Evolutionary conservation across 169 alveolate species (phyloP).

Genomic region (Plasmodium blacklocki): DNA sequence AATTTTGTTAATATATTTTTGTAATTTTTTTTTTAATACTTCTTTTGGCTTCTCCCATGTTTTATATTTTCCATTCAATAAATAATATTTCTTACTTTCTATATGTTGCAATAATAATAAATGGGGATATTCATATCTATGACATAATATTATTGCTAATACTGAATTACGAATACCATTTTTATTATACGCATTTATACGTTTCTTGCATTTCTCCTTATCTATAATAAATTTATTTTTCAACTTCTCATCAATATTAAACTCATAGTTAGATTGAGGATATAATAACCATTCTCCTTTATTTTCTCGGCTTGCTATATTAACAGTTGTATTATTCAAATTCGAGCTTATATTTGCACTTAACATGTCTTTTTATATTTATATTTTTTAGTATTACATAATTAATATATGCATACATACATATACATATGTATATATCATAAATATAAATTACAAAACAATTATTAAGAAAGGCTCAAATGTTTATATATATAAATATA

Average conservation of each 20-base stretch:
- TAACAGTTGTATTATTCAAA: not conserved
- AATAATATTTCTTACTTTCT: slow-evolving; percentile 69
- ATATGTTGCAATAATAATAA: slow-evolving; percentile 71
- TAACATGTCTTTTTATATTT: slow-evolving; percentile 2
- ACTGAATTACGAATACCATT: slow-evolving; percentile 83
- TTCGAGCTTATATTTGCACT: not conserved
- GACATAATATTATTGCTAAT: slow-evolving; percentile 83
- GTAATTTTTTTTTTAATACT: slow-evolving; percentile 78
- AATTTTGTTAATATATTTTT: slow-evolving; percentile 76
- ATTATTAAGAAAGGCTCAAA: too few relatives aligned
- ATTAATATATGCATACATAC: too few relatives aligned
- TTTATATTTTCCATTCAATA: slow-evolving; percentile 83
- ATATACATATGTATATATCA: too few relatives aligned
- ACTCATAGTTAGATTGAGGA: slow-evolving; percentile 50
- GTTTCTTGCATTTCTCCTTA: slow-evolving; percentile 59
- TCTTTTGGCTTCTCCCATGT: slow-evolving; percentile 82
- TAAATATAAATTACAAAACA: too few relatives aligned
- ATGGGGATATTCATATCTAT: slow-evolving; percentile 82
- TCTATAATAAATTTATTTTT: slow-evolving; percentile 39
- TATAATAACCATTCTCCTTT: slow-evolving; percentile 49
- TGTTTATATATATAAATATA: too few relatives aligned
- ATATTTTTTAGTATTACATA: too few relatives aligned
- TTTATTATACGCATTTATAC: slow-evolving; percentile 79
- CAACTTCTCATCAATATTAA: slow-evolving; percentile 56
- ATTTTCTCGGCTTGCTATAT: slow-evolving; percentile 1